phyloP scores from a whole-genome alignment of 305 asterid genomes.

The Withania somnifera region DNA sequence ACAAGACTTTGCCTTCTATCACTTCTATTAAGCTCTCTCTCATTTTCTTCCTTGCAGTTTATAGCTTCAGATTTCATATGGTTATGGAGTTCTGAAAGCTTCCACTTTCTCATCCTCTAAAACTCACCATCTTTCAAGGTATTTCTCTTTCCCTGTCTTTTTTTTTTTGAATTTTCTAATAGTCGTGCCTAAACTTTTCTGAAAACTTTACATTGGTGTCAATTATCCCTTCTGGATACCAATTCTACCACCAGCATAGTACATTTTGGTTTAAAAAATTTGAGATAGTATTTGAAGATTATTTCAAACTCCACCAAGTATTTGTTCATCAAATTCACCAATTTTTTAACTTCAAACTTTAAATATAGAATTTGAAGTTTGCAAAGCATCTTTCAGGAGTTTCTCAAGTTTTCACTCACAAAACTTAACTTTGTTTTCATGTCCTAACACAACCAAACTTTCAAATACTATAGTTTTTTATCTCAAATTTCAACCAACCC shows the following conservation, averaged over 20 bases:
- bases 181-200: background rate
- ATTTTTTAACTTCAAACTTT: background rate
- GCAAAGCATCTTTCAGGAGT: background rate
- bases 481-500: background rate
- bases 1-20: background rate
- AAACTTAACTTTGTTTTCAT: background rate
- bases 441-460: background rate
- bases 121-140: slow-evolving; percentile 11
- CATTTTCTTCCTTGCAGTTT: background rate
- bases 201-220: background rate
- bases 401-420: background rate
- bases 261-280: background rate
- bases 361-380: background rate
- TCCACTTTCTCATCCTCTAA: background rate
- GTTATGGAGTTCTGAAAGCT: background rate
- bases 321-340: background rate
- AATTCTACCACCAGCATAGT: background rate
- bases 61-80: background rate
- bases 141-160: slow-evolving; percentile 4
- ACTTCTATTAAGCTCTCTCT: background rate
- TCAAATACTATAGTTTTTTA: background rate
- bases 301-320: background rate
- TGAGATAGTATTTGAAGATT: background rate
- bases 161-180: background rate
- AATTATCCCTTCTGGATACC: background rate